Evolutionary conservation across 208 protist genomes (phyloP).

Genomic region (Crithidia brevicula): DNA sequence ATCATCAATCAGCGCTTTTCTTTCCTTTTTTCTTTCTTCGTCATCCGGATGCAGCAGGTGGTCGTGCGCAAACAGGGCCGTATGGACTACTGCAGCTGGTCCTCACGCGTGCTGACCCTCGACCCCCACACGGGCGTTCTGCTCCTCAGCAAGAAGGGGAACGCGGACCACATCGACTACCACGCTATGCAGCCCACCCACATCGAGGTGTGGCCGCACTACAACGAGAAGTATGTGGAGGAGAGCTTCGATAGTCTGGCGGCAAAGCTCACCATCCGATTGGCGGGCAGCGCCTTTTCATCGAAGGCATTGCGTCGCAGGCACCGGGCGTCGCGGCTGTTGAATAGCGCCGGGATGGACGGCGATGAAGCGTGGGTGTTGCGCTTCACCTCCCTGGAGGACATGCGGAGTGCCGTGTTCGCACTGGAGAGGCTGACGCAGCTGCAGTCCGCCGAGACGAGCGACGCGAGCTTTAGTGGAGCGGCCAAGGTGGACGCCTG

Average conservation of each 20-base stretch:
- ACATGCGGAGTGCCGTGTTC: background rate
- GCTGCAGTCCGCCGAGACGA: slow-evolving; percentile 2
- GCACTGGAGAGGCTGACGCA: slow-evolving; percentile 2
- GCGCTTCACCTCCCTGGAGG: slow-evolving; percentile 1
- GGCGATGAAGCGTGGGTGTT: slow-evolving; percentile 1
- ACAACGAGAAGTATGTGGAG: slow-evolving; percentile 2
- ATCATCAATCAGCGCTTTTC: too few relatives aligned
- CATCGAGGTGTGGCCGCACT: slow-evolving; percentile 1
- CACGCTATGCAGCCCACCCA: slow-evolving; percentile 1
- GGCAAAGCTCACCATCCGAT: background rate
- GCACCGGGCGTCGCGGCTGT: background rate
- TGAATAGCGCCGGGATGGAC: background rate
- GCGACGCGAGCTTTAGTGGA: background rate
- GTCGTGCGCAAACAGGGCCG: slow-evolving; percentile 2
- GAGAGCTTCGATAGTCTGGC: background rate
- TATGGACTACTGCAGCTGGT: slow-evolving; percentile 1
- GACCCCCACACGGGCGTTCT: background rate
- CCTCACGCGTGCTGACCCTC: slow-evolving; percentile 1
- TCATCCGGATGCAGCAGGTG: background rate
- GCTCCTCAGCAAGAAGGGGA: slow-evolving; percentile 3
- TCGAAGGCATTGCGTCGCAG: background rate
- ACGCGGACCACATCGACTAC: background rate
- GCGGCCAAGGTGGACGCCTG: background rate
- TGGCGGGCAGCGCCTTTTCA: background rate
- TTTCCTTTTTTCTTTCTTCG: background rate